Conservation (phyloP, 2,329 filamentous ascomycete species). For the Colletotrichum noveboracense region DNA sequence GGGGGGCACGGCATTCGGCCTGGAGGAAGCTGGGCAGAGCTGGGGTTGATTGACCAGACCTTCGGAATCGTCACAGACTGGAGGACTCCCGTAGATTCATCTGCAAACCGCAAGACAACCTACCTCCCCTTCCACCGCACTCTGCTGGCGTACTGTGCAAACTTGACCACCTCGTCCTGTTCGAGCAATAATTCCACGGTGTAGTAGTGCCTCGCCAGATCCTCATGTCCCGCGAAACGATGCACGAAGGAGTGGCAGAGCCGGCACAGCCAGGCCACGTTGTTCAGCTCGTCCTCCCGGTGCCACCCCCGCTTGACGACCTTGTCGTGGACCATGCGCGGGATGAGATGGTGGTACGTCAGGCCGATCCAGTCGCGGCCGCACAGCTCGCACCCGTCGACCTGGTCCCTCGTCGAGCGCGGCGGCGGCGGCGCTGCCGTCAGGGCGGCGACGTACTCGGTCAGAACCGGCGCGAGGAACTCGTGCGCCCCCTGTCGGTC, state of each 20-base stretch:
- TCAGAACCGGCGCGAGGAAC: conserved; percentile 69
- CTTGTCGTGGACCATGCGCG: conserved; percentile 77
- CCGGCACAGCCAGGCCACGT: conserved; percentile 85
- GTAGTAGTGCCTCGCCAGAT: conserved; percentile 74
- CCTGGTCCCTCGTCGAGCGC: conserved; percentile 55
- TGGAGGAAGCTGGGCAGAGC: not conserved
- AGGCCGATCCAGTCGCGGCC: conserved; percentile 75
- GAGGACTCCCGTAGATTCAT: not conserved
- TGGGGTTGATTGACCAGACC: not conserved
- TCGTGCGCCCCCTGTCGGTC: conserved; percentile 38
- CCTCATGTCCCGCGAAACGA: conserved; percentile 76
- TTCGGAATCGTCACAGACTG: not conserved
- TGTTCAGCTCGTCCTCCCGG: conserved; percentile 74
- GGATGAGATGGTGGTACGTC: conserved; percentile 87
- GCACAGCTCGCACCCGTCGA: conserved; percentile 76
- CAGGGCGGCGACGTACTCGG: conserved; percentile 63
- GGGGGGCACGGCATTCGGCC: not conserved
- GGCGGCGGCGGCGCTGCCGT: conserved; percentile 70
- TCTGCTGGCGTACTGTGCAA: conserved; percentile 74
- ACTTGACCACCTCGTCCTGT: conserved; percentile 74
- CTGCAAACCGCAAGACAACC: not conserved
- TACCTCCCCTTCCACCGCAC: conserved; percentile 73
- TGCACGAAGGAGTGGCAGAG: conserved; percentile 87
- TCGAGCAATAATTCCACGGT: conserved; percentile 74
- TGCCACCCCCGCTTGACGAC: conserved; percentile 82